Base-by-base conservation (phyloP, 768 basidiomycete genomes). In the Coprinopsis marcescibilis region DNA sequence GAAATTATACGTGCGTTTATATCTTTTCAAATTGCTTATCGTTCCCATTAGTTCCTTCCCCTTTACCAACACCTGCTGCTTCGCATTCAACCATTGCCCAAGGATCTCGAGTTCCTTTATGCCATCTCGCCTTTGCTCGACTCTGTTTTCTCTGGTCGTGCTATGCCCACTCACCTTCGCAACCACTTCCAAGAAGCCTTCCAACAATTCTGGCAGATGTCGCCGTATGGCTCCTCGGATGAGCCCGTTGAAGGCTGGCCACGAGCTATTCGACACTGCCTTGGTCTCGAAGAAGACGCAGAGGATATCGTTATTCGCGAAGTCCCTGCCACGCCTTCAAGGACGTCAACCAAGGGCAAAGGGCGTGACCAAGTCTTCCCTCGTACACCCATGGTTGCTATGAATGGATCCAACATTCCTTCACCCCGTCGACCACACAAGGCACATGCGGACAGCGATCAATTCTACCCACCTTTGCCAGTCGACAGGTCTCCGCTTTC, bases 61-160 rank as follows among this genome's bases (percentile, higher is more conserved):
- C 57, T 88, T 42, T 90, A 88, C 54, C 72, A 85, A 57, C 78
- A 73, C 11, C 62, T 74, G 27, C 57, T 86, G 33, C 54, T 81
- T 44, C 65, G 69, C 44, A 66, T 85, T 25, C 75, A 73, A 49
- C 64, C 65, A 2, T 63, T 83, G 2, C 72, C 77, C 0, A 57
- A 56, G 3, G 65, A 62, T 1, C 32, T 65, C 11, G 55, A 61
- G 5, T 65, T 66, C n/a, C 63, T 88, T 23, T 65, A 70, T n/a
- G 51, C 58, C 1, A 61, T 85, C n/a, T 65, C 69, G 0, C 59
- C 71, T 4, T 55, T 86, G 2, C 55, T 89, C 6, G 75, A 72
- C 50, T 76, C 83, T 2, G 75, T 76, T 20, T 83, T 90, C 53
- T 52, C 55, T 24, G 74, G 78, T 13, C 71, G 78, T 3, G 71